phyloP scores from a whole-genome alignment of 805 yeast genomes.

The Suhomyces sp. region DNA sequence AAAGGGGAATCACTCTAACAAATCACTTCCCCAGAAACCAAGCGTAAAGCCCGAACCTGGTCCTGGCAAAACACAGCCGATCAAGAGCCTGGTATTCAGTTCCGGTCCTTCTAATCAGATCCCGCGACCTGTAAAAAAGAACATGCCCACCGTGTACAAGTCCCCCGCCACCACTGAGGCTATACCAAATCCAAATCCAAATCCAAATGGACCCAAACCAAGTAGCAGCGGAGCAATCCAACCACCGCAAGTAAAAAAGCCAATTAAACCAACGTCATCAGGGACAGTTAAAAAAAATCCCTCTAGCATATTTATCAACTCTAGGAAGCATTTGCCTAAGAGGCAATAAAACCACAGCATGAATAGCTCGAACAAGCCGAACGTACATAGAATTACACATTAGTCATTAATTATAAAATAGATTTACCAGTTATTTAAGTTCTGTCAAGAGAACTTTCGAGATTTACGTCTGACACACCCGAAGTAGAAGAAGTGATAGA shows the following conservation, averaged over 20 bases:
- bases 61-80: background rate
- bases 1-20: background rate
- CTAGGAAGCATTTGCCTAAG: conserved; percentile 9
- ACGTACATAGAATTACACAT: background rate
- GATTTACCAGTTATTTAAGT: background rate
- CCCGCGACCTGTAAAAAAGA: background rate
- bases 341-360: conserved; percentile 1
- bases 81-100: conserved; percentile 3
- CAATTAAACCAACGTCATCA: conserved; percentile 4
- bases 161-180: background rate
- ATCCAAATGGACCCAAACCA: background rate
- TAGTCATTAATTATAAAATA: background rate
- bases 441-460: background rate
- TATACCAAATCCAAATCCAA: background rate
- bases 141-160: background rate
- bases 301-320: conserved; percentile 14
- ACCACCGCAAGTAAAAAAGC: background rate
- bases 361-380: background rate
- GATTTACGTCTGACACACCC: background rate
- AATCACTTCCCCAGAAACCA: background rate
- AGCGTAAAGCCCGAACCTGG: background rate
- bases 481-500: background rate
- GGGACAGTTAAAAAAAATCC: conserved; percentile 5
- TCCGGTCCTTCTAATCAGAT: background rate
- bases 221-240: background rate